Conservation (phyloP, 2,329 filamentous ascomycete species). For the Tolypocladium ovalisporum region DNA sequence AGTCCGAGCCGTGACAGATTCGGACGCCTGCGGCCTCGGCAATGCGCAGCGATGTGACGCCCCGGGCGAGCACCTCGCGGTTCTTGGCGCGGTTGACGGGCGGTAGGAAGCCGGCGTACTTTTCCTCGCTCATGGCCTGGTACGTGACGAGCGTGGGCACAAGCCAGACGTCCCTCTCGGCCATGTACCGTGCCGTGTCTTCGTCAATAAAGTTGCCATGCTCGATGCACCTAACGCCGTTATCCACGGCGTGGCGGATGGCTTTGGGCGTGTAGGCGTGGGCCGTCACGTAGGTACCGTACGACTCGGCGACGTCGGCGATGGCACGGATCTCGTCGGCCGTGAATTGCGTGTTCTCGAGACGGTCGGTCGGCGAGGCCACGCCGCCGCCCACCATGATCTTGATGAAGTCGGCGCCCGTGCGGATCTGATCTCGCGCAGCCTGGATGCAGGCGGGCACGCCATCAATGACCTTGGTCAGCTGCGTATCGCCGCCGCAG, state of each 20-base stretch:
- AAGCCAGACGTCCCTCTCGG: slow-evolving; percentile 32
- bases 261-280: slow-evolving; percentile 46
- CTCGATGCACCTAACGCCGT: slow-evolving; percentile 43
- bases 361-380: slow-evolving; percentile 39
- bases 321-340: slow-evolving; percentile 45
- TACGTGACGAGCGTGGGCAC: slow-evolving; percentile 46
- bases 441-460: slow-evolving; percentile 41
- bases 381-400: slow-evolving; percentile 51
- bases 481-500: slow-evolving; percentile 1
- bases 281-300: slow-evolving; percentile 42
- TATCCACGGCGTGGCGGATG: slow-evolving; percentile 42
- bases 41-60: slow-evolving; percentile 34
- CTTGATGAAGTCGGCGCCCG: slow-evolving; percentile 50
- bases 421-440: slow-evolving; percentile 41
- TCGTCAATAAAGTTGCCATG: slow-evolving; percentile 32
- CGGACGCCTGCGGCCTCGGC: slow-evolving; percentile 40
- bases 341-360: slow-evolving; percentile 45
- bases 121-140: slow-evolving; percentile 32
- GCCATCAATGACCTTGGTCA: slow-evolving; percentile 27
- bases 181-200: slow-evolving; percentile 37
- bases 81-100: slow-evolving; percentile 37
- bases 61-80: slow-evolving; percentile 32
- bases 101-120: slow-evolving; percentile 31
- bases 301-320: slow-evolving; percentile 33
- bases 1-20: slow-evolving; percentile 41